phyloP scores from a whole-genome alignment of 805 yeast genomes.

The Osmozyma mogii region DNA sequence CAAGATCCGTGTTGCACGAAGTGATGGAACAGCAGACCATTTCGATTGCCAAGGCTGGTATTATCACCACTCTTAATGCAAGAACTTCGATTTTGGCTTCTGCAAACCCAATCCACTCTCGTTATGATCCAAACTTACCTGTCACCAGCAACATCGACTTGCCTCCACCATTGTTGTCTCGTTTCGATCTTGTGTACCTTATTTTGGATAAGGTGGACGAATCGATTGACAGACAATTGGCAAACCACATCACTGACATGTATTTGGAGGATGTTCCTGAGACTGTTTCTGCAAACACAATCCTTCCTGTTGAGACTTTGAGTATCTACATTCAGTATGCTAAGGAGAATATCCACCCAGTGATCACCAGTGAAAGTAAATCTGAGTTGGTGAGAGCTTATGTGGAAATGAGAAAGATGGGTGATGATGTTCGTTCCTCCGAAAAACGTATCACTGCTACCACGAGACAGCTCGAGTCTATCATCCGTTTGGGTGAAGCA shows the following conservation, averaged over 20 bases:
- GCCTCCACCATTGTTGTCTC: conserved; percentile 91
- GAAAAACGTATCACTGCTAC: conserved; percentile 96
- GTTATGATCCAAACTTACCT: conserved; percentile 90
- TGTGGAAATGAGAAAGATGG: conserved; percentile 89
- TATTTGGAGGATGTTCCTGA: conserved; percentile 83
- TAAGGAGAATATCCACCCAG: conserved; percentile 79
- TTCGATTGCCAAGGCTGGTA: conserved; percentile 97
- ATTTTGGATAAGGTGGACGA: conserved; percentile 92
- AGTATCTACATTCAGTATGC: conserved; percentile 90
- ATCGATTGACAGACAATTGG: conserved; percentile 73
- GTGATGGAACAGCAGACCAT: conserved; percentile 99
- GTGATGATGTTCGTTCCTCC: conserved; percentile 80
- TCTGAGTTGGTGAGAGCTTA: conserved; percentile 78
- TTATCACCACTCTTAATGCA: conserved; percentile 93
- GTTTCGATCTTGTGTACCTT: conserved; percentile 91
- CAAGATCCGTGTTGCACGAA: conserved; percentile 92
- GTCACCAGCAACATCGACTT: conserved; percentile 93
- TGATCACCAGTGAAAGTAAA: conserved; percentile 71
- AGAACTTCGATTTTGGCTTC: conserved; percentile 93
- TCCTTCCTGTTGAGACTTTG: conserved; percentile 79
- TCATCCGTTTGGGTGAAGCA: conserved; percentile 92
- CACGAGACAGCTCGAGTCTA: conserved; percentile 91
- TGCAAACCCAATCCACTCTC: conserved; percentile 94
- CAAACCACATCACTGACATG: conserved; percentile 84
- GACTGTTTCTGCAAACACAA: conserved; percentile 57